Percentiles rank a stretch among this genome's conserved stretches.
phyloP scores from a whole-genome alignment of 345 rosid species.

The Eucalyptus albens region DNA sequence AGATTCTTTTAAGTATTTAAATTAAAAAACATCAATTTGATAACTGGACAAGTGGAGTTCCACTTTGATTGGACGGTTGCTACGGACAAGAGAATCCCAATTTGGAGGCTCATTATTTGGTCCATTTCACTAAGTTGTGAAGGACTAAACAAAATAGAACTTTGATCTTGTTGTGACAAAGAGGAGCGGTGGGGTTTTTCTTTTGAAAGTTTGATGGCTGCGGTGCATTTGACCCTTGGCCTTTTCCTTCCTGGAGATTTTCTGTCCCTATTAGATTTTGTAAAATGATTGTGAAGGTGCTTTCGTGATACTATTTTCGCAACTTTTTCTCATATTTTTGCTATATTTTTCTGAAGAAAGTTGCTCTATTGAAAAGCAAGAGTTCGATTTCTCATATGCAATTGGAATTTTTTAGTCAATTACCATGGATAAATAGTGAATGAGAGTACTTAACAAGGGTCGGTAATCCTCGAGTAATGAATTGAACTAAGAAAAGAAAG shows the following conservation, averaged over 20 bases:
- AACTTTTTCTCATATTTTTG: too few relatives aligned
- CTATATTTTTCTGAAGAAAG: too few relatives aligned
- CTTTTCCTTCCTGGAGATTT: neutral
- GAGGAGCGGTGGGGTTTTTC: neutral
- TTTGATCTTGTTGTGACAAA: neutral
- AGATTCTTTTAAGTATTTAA: neutral
- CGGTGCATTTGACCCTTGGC: neutral
- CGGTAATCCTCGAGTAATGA: too few relatives aligned
- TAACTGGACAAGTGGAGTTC: neutral
- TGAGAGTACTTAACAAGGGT: too few relatives aligned
- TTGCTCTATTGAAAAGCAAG: too few relatives aligned
- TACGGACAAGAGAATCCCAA: neutral
- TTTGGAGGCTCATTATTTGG: neutral
- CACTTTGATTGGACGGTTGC: neutral
- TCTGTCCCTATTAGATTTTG: neutral
- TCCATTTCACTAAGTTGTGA: neutral
- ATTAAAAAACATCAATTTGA: neutral
- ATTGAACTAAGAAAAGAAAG: too few relatives aligned
- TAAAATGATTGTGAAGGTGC: neutral
- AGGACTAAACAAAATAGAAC: neutral
- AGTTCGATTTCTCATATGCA: too few relatives aligned
- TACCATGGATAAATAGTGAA: too few relatives aligned
- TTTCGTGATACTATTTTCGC: too few relatives aligned
- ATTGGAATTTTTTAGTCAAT: too few relatives aligned
- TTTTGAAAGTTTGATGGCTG: neutral